These are phyloP conservation scores for Suillus subalutaceus DNA, from an alignment of 768 basidiomycete species.

Conservation along the genomic window DNA sequence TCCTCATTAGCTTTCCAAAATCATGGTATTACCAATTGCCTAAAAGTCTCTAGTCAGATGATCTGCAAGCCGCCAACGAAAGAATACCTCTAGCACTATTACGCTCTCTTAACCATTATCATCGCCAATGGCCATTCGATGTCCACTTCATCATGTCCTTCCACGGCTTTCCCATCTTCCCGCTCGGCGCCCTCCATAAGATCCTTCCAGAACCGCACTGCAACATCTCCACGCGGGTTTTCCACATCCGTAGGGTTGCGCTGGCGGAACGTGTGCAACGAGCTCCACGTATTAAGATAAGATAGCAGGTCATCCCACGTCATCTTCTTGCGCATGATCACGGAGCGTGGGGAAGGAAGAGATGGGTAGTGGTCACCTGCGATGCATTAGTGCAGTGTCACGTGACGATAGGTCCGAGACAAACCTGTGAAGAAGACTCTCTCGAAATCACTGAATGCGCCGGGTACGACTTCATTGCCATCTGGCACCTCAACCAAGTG, in stretches of 20 bases:
- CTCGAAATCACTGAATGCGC: slow-evolving; percentile 44
- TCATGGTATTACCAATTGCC: too few relatives aligned
- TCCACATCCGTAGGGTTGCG: slow-evolving; percentile 56
- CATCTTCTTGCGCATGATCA: slow-evolving; percentile 61
- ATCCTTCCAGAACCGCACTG: slow-evolving; percentile 62
- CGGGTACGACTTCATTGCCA: slow-evolving; percentile 41
- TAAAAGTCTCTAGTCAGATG: not conserved
- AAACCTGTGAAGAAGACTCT: slow-evolving; percentile 64
- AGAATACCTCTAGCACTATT: not conserved
- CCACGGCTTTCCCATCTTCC: slow-evolving; percentile 24
- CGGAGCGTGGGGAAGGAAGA: slow-evolving; percentile 35
- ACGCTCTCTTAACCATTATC: slow-evolving; percentile 18
- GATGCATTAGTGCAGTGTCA: slow-evolving; percentile 1
- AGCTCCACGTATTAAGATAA: slow-evolving; percentile 74
- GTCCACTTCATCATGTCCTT: slow-evolving; percentile 31
- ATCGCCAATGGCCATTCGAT: slow-evolving; percentile 45
- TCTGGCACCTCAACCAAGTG: slow-evolving; percentile 71
- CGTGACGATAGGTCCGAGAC: slow-evolving; percentile 10
- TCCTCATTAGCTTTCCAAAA: not conserved
- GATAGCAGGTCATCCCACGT: slow-evolving; percentile 67
- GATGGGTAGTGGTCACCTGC: slow-evolving; percentile 46
- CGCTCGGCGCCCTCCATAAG: slow-evolving; percentile 45
- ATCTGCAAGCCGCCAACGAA: not conserved
- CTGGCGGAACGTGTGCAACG: slow-evolving; percentile 70
- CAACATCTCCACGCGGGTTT: slow-evolving; percentile 60